Conservation (phyloP, 2,329 filamentous ascomycete species). For the Aspergillus sergii region DNA sequence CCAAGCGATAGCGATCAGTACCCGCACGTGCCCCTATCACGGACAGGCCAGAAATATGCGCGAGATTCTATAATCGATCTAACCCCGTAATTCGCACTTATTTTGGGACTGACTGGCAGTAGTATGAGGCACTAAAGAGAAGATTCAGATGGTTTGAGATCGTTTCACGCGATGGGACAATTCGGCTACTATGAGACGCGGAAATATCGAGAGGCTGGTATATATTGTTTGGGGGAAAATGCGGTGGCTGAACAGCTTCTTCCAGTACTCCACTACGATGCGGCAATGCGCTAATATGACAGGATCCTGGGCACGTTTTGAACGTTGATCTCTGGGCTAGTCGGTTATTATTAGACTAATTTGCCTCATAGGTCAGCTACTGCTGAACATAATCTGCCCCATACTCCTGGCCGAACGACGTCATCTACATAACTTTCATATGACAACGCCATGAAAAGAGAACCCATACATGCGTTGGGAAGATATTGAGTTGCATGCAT, state of each 20-base stretch:
- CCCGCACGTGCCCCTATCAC: conserved; percentile 22
- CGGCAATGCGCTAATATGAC: conserved; percentile 10
- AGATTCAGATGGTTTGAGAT: conserved; percentile 2
- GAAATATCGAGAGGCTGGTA: conserved; percentile 26
- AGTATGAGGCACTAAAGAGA: background rate
- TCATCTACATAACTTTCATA: background rate
- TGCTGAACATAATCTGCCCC: background rate
- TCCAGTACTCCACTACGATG: conserved; percentile 23
- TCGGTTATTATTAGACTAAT: conserved; percentile 14
- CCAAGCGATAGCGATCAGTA: conserved; percentile 21
- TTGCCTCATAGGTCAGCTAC: conserved; percentile 9
- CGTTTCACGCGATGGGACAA: background rate
- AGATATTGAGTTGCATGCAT: conserved; percentile 1
- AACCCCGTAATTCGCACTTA: background rate
- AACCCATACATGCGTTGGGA: background rate
- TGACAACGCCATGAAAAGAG: background rate
- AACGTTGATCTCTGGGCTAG: conserved; percentile 1
- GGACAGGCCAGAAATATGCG: conserved; percentile 6
- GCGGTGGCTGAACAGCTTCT: conserved; percentile 37
- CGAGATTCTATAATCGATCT: background rate
- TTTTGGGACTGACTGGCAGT: conserved; percentile 2
- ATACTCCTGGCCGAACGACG: background rate
- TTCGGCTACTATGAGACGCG: background rate
- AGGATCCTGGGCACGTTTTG: background rate
- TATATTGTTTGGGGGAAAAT: conserved; percentile 21